Percentiles rank a stretch among this genome's conserved stretches.
phyloP scores from a whole-genome alignment of 371 early-diverging fungal genomes.

The Mucor irregularis region DNA sequence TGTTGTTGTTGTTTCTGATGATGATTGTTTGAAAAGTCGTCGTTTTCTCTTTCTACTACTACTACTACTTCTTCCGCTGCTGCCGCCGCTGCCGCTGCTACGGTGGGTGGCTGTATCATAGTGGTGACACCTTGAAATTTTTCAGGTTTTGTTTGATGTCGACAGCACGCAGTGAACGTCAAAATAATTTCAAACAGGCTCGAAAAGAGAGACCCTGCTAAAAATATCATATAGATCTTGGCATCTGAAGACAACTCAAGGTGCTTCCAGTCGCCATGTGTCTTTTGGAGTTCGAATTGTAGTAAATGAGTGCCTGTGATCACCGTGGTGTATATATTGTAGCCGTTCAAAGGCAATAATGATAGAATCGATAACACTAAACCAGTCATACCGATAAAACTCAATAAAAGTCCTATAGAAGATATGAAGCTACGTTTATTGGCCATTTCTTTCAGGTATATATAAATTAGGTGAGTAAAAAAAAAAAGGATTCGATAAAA shows the following conservation, averaged over 20 bases:
- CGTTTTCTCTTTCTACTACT: no score
- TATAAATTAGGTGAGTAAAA: neutral
- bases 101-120: no score
- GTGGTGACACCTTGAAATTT: no score
- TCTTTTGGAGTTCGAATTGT: constrained; percentile 9
- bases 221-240: constrained; percentile 12
- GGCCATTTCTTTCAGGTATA: constrained; percentile 5
- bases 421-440: constrained; percentile 1
- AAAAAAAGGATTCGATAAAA: neutral
- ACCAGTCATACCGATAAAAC: constrained; percentile 28
- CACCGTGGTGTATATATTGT: constrained; percentile 16
- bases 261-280: constrained; percentile 3
- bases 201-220: constrained; percentile 7
- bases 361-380: constrained; percentile 23
- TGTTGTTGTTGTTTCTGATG: neutral
- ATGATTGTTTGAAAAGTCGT: neutral
- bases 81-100: no score
- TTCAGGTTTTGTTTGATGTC: neutral
- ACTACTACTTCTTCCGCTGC: no score
- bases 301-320: constrained; percentile 7
- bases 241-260: constrained; percentile 3
- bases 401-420: constrained; percentile 17
- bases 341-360: constrained; percentile 22
- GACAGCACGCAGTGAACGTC: constrained; percentile 13
- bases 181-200: constrained; percentile 12